These are phyloP conservation scores for Hypomontagnella monticulosa DNA, from an alignment of 495 filamentous ascomycete species.

Conservation along the genomic window DNA sequence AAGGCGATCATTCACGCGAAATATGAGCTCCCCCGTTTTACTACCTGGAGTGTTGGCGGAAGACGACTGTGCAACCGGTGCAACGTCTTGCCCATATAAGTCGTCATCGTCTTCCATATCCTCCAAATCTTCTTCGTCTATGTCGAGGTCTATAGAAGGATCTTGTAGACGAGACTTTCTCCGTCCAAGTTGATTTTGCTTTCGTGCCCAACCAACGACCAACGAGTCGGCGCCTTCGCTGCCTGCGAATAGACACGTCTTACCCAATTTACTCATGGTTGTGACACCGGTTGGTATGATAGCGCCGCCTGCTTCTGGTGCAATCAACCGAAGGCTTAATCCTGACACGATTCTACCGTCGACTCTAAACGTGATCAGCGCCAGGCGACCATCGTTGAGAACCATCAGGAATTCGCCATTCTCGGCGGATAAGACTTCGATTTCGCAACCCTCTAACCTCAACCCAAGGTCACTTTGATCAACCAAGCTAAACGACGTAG, in stretches of 20 bases:
- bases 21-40: conserved; percentile 70
- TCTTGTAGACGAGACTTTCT: conserved; percentile 55
- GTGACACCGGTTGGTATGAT: conserved; percentile 72
- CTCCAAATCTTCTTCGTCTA: conserved; percentile 68
- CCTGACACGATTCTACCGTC: conserved; percentile 95
- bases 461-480: conserved; percentile 87
- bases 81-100: conserved; percentile 75
- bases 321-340: conserved; percentile 71
- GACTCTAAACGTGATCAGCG: conserved; percentile 81
- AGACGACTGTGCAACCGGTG: conserved; percentile 31
- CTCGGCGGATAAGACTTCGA: conserved; percentile 77
- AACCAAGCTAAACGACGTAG: conserved; percentile 79
- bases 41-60: conserved; percentile 38
- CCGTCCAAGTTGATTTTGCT: conserved; percentile 61
- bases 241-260: conserved; percentile 82
- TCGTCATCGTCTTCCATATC: conserved; percentile 66
- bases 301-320: conserved; percentile 65
- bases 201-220: conserved; percentile 79
- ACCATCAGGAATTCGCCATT: conserved; percentile 86
- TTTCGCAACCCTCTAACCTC: conserved; percentile 80
- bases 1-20: conserved; percentile 79
- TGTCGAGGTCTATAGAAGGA: conserved; percentile 48
- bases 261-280: conserved; percentile 71
- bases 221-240: conserved; percentile 85
- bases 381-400: conserved; percentile 77